Percentiles rank a stretch among this genome's conserved stretches.
These are phyloP conservation scores for Pseudopyricularia javanii DNA, from an alignment of 2,329 filamentous ascomycete genomes.

Conservation along the genomic window DNA sequence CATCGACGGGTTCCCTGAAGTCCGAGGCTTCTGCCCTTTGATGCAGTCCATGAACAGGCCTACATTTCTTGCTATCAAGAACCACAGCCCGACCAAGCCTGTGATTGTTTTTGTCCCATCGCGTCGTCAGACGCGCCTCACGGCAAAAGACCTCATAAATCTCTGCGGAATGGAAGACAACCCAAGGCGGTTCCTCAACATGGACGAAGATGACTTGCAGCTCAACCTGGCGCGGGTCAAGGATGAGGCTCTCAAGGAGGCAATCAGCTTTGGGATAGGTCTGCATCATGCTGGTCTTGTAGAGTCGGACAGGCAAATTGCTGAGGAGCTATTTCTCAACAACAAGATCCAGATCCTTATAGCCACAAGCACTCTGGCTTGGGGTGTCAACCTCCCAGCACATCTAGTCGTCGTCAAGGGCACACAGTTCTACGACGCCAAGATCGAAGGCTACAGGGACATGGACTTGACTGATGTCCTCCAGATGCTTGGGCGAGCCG, in stretches of 20 bases:
- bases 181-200: conserved; percentile 79
- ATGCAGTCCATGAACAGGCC: conserved; percentile 99
- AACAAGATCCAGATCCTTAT: conserved; percentile 98
- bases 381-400: conserved; percentile 95
- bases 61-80: conserved; percentile 92
- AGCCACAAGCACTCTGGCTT: conserved; percentile 89
- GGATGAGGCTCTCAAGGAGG: conserved; percentile 82
- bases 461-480: conserved; percentile 98
- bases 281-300: conserved; percentile 95
- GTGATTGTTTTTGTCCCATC: conserved; percentile 98
- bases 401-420: conserved; percentile 97
- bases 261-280: conserved; percentile 94
- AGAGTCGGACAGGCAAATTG: conserved; percentile 80
- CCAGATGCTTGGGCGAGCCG: conserved; percentile 94
- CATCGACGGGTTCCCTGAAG: conserved; percentile 94
- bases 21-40: conserved; percentile 86
- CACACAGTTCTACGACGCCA: conserved; percentile 95
- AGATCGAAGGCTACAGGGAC: conserved; percentile 93
- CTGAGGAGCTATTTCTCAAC: conserved; percentile 90
- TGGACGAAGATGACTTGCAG: conserved; percentile 89
- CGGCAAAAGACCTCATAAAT: conserved; percentile 92
- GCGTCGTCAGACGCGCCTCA: conserved; percentile 84
- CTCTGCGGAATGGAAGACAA: conserved; percentile 98
- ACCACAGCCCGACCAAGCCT: conserved; percentile 88
- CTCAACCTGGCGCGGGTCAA: conserved; percentile 82